These are phyloP conservation scores for Sporothrix globosa DNA, from an alignment of 2,329 filamentous ascomycete genomes.

Conservation along the genomic window DNA sequence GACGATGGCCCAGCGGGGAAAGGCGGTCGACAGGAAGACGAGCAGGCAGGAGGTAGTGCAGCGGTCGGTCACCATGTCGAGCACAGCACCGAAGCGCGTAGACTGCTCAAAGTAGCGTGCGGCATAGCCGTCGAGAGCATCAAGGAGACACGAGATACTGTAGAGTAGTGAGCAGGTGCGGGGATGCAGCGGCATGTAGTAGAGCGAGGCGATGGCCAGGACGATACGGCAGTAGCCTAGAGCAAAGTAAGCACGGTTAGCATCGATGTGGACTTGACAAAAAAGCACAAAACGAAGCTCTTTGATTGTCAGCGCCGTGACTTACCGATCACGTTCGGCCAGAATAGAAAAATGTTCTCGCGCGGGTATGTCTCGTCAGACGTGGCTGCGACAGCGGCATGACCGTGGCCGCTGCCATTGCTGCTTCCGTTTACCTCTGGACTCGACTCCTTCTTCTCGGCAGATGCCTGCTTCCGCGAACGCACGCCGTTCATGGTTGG, in stretches of 20 bases:
- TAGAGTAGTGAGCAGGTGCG: constrained; percentile 91
- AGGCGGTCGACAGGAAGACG: constrained; percentile 92
- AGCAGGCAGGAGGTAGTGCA: constrained; percentile 95
- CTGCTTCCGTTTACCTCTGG: constrained; percentile 35
- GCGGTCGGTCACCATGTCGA: constrained; percentile 98
- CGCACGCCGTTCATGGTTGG: constrained; percentile 40
- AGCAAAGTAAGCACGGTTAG: constrained; percentile 4
- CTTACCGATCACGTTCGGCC: constrained; percentile 78
- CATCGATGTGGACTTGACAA: neutral
- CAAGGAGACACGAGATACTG: constrained; percentile 90
- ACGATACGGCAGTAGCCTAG: constrained; percentile 77
- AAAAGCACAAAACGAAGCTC: neutral
- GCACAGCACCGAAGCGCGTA: constrained; percentile 91
- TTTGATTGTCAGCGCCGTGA: neutral
- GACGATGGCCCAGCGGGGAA: constrained; percentile 88
- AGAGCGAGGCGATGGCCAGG: constrained; percentile 85
- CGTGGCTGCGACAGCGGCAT: constrained; percentile 30
- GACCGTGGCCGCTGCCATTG: constrained; percentile 49
- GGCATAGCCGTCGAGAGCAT: constrained; percentile 93
- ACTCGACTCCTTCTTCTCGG: constrained; percentile 34
- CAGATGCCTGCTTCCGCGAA: constrained; percentile 40
- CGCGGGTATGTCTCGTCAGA: constrained; percentile 35
- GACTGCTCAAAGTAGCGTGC: constrained; percentile 87
- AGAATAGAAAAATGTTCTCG: constrained; percentile 83
- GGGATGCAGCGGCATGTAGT: constrained; percentile 99